Evolutionary conservation across 208 protist species (phyloP), one percentile per base, ranked within the genome.

Genomic region (Acanthamoeba castellanii): DNA sequence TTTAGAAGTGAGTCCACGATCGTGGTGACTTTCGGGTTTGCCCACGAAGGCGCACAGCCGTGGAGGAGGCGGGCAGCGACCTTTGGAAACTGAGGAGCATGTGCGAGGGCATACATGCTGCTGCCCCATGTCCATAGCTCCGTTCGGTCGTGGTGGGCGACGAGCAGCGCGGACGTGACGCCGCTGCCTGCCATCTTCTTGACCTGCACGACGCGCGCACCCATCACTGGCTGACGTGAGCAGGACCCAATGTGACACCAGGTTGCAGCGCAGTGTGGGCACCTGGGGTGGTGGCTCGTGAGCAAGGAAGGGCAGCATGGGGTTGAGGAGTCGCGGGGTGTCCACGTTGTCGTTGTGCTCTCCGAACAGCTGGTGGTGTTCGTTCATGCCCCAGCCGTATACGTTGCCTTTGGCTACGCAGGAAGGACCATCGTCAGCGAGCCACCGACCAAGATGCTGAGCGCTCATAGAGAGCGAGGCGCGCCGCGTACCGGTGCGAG

Each of bases 81-180:
- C 85, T 37, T 92, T 20, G 85, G 61, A 20, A 72, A 66, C 20
- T 92, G 30, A 14, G 85, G 34, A 9, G 6, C 9, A 42, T 72
- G 59, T 13, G 34, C 59, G 32, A 74, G 85, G 57, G 59, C 50
- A 14, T 72, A 72, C 20, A 74, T 22, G 85, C 85, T 92, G 85
- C 59, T 92, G 16, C 85, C 85, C 85, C 85, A 92, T 11, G 85
- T 92, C 52, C 61, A 92, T 4, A 92, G n/a, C 37, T 92, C 59
- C 22, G 78, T 37, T 25, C 25, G 25, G 57, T 72, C 57, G 13
- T 30, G 25, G 22, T 22, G 50, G n/a, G 64, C 57, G 22, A 72
- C 45, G 3, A 92, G 57, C 37, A 92, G 30, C 30, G 57, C 85
- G 3, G 85, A 92, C 20, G 85, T 50, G 4, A 92, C 59, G 25